Evolutionary conservation across 2,329 filamentous ascomycete genomes (phyloP).

Genomic region (Paecilomyces formosus): DNA sequence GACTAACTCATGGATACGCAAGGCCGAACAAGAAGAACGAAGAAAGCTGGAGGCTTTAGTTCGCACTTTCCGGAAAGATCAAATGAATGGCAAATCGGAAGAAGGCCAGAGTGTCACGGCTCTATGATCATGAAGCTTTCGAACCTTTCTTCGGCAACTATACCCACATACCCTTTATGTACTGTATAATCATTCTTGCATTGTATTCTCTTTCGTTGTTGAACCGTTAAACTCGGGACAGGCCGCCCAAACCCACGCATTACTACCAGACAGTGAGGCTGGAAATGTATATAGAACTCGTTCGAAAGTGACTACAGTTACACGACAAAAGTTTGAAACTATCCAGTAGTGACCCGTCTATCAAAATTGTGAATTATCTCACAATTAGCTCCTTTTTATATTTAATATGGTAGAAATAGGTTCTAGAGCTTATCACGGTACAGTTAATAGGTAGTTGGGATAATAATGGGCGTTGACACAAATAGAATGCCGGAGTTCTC

Average conservation of each 20-base stretch:
- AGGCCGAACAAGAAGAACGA: slow-evolving; percentile 67
- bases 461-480: too few relatives aligned
- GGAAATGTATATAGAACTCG: not conserved
- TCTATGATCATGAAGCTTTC: slow-evolving; percentile 24
- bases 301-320: too few relatives aligned
- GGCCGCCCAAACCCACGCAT: not conserved
- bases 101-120: slow-evolving; percentile 25
- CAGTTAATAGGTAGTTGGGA: too few relatives aligned
- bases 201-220: not conserved
- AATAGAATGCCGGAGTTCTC: too few relatives aligned
- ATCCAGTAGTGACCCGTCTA: too few relatives aligned
- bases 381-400: too few relatives aligned
- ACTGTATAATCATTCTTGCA: slow-evolving; percentile 4
- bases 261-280: not conserved
- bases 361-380: too few relatives aligned
- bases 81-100: slow-evolving; percentile 25
- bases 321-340: too few relatives aligned
- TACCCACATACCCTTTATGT: slow-evolving; percentile 12
- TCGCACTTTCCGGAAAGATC: slow-evolving; percentile 41
- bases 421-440: too few relatives aligned
- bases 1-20: slow-evolving; percentile 5
- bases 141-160: slow-evolving; percentile 5
- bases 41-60: slow-evolving; percentile 58
- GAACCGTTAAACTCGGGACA: not conserved
- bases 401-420: too few relatives aligned